Evolutionary conservation across 305 asterid species (phyloP).

Genomic region (Stenogyne calaminthoides): DNA sequence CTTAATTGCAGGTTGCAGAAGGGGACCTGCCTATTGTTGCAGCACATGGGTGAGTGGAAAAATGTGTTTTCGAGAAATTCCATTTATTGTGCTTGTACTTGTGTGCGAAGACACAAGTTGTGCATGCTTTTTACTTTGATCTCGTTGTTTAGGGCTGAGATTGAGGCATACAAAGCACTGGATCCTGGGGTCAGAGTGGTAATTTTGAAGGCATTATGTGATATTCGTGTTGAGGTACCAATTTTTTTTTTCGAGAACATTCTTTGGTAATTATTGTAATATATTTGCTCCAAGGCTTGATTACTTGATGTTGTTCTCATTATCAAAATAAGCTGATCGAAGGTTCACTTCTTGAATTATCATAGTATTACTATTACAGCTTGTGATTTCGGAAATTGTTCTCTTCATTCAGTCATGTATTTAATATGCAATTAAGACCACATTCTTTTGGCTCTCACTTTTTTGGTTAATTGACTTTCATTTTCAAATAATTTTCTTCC

Average conservation of each 20-base stretch:
- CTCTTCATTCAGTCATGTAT: not conserved
- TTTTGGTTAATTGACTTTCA: not conserved
- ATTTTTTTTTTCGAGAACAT: not conserved
- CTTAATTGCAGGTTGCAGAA: slow-evolving; percentile 81
- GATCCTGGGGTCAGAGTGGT: slow-evolving; percentile 94
- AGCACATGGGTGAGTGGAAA: slow-evolving; percentile 83
- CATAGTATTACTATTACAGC: slow-evolving; percentile 12
- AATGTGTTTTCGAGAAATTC: slow-evolving; percentile 20
- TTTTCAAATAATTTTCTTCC: not conserved
- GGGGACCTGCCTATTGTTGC: slow-evolving; percentile 98
- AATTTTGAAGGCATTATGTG: slow-evolving; percentile 95
- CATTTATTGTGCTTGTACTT: slow-evolving; percentile 19
- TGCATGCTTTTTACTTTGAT: slow-evolving; percentile 24
- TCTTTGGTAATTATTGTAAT: slow-evolving; percentile 6
- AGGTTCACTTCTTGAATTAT: slow-evolving; percentile 8
- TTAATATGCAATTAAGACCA: not conserved
- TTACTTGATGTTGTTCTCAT: slow-evolving; percentile 7
- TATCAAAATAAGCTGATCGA: not conserved
- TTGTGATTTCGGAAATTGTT: not conserved
- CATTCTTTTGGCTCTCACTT: not conserved
- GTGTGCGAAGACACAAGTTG: slow-evolving; percentile 12
- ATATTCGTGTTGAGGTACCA: slow-evolving; percentile 97
- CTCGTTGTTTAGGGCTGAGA: slow-evolving; percentile 68
- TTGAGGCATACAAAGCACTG: slow-evolving; percentile 75
- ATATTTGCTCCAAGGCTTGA: slow-evolving; percentile 17